These are phyloP conservation scores for Paramecium caudatum DNA, from an alignment of 73 alveolate genomes.

Conservation along the genomic window DNA sequence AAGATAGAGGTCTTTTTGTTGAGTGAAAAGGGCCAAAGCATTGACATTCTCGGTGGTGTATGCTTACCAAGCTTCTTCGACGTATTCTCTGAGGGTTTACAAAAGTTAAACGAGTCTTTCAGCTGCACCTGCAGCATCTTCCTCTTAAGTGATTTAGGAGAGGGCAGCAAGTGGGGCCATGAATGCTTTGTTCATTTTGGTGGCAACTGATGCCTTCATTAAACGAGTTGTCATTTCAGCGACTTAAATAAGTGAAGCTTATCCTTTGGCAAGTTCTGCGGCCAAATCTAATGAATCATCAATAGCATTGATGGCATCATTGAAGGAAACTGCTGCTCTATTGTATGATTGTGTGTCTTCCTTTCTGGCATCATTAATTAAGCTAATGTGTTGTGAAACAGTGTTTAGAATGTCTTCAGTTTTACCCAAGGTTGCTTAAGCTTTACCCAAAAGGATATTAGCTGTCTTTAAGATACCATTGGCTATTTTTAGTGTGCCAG, in stretches of 20 bases:
- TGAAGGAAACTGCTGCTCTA: slow-evolving; percentile 68
- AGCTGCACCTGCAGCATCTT: slow-evolving; percentile 33
- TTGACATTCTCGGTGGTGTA: not conserved
- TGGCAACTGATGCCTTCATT: not conserved
- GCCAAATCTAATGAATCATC: slow-evolving; percentile 63
- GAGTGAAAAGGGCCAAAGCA: not conserved
- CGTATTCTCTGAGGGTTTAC: not conserved
- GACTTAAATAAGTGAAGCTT: not conserved
- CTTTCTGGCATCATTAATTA: slow-evolving; percentile 56
- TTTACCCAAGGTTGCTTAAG: slow-evolving; percentile 34
- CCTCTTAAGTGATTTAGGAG: slow-evolving; percentile 37
- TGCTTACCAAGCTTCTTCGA: slow-evolving; percentile 37
- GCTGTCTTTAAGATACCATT: slow-evolving; percentile 60
- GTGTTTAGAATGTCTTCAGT: slow-evolving; percentile 44
- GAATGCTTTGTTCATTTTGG: not conserved
- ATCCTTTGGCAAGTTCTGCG: slow-evolving; percentile 16
- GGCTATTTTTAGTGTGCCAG: not conserved
- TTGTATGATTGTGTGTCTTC: slow-evolving; percentile 48
- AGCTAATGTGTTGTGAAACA: not conserved
- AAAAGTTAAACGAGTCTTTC: slow-evolving; percentile 60
- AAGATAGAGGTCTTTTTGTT: not conserved
- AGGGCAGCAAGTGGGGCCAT: slow-evolving; percentile 59
- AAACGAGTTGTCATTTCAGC: slow-evolving; percentile 46
- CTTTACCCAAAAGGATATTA: not conserved
- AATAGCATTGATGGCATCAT: slow-evolving; percentile 65